A percentile compares a stretch with the other conserved stretches of the same genome.
Conservation (phyloP, 2,329 filamentous ascomycete species). For the Gremmenia infestans region DNA sequence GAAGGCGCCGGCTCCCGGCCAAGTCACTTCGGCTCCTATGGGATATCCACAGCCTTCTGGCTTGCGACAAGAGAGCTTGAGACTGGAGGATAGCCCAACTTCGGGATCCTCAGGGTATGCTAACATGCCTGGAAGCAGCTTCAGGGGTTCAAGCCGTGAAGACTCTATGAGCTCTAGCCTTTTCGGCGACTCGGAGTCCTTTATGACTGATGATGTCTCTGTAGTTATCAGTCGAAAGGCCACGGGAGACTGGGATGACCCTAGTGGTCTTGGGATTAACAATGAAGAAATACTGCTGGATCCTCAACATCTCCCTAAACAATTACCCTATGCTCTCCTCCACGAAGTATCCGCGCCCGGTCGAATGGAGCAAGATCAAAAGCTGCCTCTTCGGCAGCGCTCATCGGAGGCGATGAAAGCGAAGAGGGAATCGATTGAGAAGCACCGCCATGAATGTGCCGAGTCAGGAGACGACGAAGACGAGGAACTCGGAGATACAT, state of each 20-base stretch:
- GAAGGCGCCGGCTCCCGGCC: constrained; percentile 65
- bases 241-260: constrained; percentile 73
- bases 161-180: constrained; percentile 86
- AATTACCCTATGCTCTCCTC: constrained; percentile 47
- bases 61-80: constrained; percentile 58
- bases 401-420: constrained; percentile 69
- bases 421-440: constrained; percentile 72
- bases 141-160: constrained; percentile 74
- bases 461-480: constrained; percentile 95
- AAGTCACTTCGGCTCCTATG: constrained; percentile 40
- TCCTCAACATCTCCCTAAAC: constrained; percentile 33
- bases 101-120: constrained; percentile 65
- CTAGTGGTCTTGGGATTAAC: constrained; percentile 74
- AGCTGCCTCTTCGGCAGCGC: constrained; percentile 48
- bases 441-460: constrained; percentile 64
- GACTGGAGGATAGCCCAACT: constrained; percentile 73
- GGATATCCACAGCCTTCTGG: constrained; percentile 58
- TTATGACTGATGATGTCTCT: constrained; percentile 71
- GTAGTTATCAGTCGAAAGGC: constrained; percentile 69
- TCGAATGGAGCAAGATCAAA: constrained; percentile 42
- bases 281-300: constrained; percentile 44
- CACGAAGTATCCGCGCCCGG: constrained; percentile 62
- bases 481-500: constrained; percentile 69
- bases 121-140: constrained; percentile 69
- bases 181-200: constrained; percentile 80